phyloP scores from a whole-genome alignment of 345 rosid genomes.

The Salix brachista region DNA sequence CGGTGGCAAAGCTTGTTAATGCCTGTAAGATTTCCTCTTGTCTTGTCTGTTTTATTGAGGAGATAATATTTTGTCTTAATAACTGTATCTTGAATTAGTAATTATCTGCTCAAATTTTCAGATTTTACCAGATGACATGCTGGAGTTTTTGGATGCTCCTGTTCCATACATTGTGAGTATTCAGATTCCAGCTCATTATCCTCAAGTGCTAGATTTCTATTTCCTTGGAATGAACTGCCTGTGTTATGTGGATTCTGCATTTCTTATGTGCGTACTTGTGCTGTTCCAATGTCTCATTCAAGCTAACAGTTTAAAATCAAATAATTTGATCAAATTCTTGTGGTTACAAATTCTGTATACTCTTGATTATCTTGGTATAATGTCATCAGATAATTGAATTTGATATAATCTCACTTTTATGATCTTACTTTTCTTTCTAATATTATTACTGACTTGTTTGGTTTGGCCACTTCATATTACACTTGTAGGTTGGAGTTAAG shows the following conservation, averaged over 20 bases:
- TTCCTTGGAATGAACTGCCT: not conserved
- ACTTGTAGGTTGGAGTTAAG: constrained; percentile 78
- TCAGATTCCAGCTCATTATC: not conserved
- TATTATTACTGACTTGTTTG: not conserved
- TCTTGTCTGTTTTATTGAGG: not conserved
- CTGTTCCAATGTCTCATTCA: not conserved
- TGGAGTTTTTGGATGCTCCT: constrained; percentile 94
- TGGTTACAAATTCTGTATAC: not conserved
- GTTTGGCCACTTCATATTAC: constrained; percentile 10
- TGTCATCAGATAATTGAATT: too few relatives aligned
- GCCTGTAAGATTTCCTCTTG: constrained; percentile 52
- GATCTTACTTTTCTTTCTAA: not conserved
- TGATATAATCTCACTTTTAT: not conserved
- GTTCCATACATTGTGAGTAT: constrained; percentile 88
- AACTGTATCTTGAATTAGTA: constrained; percentile 4
- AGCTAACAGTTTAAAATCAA: not conserved
- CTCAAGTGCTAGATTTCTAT: not conserved
- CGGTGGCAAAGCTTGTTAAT: constrained; percentile 95
- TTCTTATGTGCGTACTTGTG: not conserved
- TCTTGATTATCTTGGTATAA: too few relatives aligned
- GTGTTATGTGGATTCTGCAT: not conserved
- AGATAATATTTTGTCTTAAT: not conserved
- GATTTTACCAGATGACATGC: constrained; percentile 95
- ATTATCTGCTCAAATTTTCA: constrained; percentile 31
- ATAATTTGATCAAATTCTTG: not conserved